A percentile compares a stretch with the other conserved stretches of the same genome.
These are phyloP conservation scores for Aspergillus floridensis DNA, from an alignment of 2,329 filamentous ascomycete species.

Conservation along the genomic window DNA sequence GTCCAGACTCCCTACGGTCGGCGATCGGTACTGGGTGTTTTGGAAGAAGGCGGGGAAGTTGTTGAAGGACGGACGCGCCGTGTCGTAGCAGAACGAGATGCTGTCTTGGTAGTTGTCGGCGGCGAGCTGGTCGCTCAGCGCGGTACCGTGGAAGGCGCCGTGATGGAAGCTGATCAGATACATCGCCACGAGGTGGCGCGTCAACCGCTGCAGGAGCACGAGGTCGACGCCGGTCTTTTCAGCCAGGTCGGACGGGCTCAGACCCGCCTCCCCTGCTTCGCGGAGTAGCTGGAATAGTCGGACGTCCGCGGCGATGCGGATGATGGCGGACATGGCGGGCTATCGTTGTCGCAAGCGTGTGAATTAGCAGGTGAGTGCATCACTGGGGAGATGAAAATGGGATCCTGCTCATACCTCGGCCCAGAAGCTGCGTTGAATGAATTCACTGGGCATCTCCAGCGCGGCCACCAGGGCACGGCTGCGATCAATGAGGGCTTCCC, in stretches of 20 bases:
- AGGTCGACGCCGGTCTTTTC: constrained; percentile 30
- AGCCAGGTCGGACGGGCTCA: constrained; percentile 26
- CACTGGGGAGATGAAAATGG: background rate
- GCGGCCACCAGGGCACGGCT: constrained; percentile 34
- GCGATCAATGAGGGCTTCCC: constrained; percentile 39
- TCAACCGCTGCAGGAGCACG: constrained; percentile 29
- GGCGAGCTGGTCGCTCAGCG: constrained; percentile 34
- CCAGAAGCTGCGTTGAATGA: constrained; percentile 36
- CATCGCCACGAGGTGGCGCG: constrained; percentile 42
- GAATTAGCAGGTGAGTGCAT: background rate
- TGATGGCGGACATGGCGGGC: constrained; percentile 36
- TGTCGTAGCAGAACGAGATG: constrained; percentile 40
- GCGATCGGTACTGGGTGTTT: constrained; percentile 28
- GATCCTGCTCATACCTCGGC: constrained; percentile 31
- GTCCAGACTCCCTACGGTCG: constrained; percentile 21
- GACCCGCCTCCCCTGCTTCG: constrained; percentile 24
- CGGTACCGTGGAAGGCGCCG: constrained; percentile 29
- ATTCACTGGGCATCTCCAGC: constrained; percentile 41
- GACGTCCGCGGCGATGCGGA: constrained; percentile 37
- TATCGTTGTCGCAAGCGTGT: background rate
- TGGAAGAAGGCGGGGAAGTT: constrained; percentile 34
- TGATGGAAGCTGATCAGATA: constrained; percentile 29
- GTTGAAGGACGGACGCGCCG: constrained; percentile 34
- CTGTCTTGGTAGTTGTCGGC: constrained; percentile 37
- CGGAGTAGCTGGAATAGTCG: constrained; percentile 36